Evolutionary conservation across 129 eudicot species (phyloP), one percentile per base, ranked within the genome.

Genomic region (Flaveria bidentis): DNA sequence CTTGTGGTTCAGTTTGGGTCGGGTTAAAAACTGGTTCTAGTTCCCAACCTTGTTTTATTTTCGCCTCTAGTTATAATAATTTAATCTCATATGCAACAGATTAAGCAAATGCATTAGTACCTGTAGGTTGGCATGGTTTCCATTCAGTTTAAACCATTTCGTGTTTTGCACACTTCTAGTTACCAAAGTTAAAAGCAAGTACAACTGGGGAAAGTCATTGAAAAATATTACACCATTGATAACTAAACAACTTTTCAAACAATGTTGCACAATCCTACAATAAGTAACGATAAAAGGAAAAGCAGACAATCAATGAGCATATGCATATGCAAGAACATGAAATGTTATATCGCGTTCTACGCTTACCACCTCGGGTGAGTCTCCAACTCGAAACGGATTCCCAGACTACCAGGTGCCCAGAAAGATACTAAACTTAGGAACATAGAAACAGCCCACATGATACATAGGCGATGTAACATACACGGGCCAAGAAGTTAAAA

Each of bases 361-460:
- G 49, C 22, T 82, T 71, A 87, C 77, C 97, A 91, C 96, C 97
- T 85, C 97, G 72, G 96, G 88, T 80, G 83, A 89, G 88, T 75
- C 97, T 71, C 74, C 80, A 61, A 74, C 84, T 83, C 39, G 78
- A 67, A 85, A 41, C 47, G 74, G 45, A 73, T 26, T 74, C 49
- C 77, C 79, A 65, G 92, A 86, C 92, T 71, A 87, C 97, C 92
- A 91, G 97, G 97, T 83, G 97, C 97, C 87, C 69, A 76, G 26
- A 74, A 67, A 75, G 56, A 39, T 74, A 70, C 85, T 69, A 80
- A 26, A 56, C 70, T 72, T 62, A 72, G 79, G 47, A 67, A 78
- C 65, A 58, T 41, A 82, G 56, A 58, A 75, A 50, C 55, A 55
- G 53, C 77, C 55, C 75, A 26, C 13, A 33, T 6, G 44, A 77